These are phyloP conservation scores for Aspergillus oerlinghausenensis DNA, from an alignment of 2,329 filamentous ascomycete genomes.

Conservation along the genomic window DNA sequence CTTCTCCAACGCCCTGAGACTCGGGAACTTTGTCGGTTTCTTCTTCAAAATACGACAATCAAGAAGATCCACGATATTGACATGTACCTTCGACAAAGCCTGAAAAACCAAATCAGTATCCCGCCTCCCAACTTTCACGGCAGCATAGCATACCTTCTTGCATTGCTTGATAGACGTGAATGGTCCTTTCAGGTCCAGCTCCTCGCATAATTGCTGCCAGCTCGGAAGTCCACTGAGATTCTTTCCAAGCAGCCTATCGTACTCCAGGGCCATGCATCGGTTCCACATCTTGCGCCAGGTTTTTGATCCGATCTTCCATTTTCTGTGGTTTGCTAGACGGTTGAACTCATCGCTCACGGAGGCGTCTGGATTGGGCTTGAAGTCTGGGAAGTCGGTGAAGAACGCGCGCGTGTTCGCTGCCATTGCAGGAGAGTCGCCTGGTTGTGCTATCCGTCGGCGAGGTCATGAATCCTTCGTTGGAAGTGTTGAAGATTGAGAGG, in stretches of 20 bases:
- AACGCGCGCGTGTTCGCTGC: not conserved
- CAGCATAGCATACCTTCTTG: constrained; percentile 17
- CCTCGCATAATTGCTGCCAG: constrained; percentile 23
- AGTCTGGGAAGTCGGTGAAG: constrained; percentile 14
- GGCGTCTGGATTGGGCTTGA: constrained; percentile 6
- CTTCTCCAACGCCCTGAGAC: constrained; percentile 3
- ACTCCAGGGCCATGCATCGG: constrained; percentile 17
- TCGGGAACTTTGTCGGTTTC: constrained; percentile 12
- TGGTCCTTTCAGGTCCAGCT: constrained; percentile 14
- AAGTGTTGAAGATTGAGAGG: not conserved
- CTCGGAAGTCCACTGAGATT: constrained; percentile 9
- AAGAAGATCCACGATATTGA: constrained; percentile 29
- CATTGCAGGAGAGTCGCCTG: not conserved
- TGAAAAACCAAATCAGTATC: constrained; percentile 1
- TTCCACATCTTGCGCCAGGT: constrained; percentile 20
- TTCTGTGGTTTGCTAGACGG: constrained; percentile 10
- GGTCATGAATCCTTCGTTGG: not conserved
- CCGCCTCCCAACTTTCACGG: not conserved
- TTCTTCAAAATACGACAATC: constrained; percentile 15
- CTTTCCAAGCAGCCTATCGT: constrained; percentile 13
- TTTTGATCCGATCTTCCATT: constrained; percentile 20
- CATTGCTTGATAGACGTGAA: constrained; percentile 23
- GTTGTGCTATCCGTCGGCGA: not conserved
- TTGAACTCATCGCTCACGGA: constrained; percentile 18
- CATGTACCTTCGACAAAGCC: constrained; percentile 18